Base-by-base conservation (phyloP, 192 early-diverging fungal species). In the Phlyctochytrium arcticum region DNA sequence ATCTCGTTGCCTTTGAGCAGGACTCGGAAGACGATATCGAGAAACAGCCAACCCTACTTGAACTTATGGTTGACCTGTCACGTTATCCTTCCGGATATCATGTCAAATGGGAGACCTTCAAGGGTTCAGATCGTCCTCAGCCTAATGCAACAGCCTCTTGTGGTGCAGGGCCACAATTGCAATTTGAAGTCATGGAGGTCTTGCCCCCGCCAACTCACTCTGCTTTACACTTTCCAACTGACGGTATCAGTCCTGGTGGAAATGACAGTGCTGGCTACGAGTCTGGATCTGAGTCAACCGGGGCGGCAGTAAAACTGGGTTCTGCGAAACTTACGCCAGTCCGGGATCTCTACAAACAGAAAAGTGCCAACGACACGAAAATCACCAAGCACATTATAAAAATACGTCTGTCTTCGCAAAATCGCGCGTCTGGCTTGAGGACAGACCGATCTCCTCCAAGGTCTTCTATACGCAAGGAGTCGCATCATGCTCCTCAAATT, bases 151-250 rank as follows among this genome's bases (percentile, higher is more conserved):
- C n/a, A n/a, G n/a, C n/a, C n/a, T n/a, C n/a, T n/a, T n/a, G n/a
- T n/a, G 33, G 62, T 0, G 29, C n/a, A 4, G 24, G 48, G n/a
- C 36, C 37, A 27, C 35, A 42, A 3, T 29, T 67, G 39, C 19
- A 36, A 33, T 24, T 67, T 17, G 56, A 67, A 27, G 34, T 67
- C 26, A 56, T 36, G 10, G 65, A 67, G 36, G 34, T 67, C 29
- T 56, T 53, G 8, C 65, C 65, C n/a, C 56, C 56, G 29, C 57
- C 65, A n/a, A 67, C 65, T 2, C 65, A 67, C 44, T 49, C 35
- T 36, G 37, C 37, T 10, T 10, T n/a, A n/a, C 37, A 42, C n/a
- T 42, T 42, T 42, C 37, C 37, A 42, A 42, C 37, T n/a, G 37
- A 10, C n/a, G 37, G 37, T 42, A 42, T 8, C 37, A 10, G 9